Evolutionary conservation across 306 rosid genomes (phyloP), one percentile per base, ranked within the genome.

Genomic region (Rosa lucieae): DNA sequence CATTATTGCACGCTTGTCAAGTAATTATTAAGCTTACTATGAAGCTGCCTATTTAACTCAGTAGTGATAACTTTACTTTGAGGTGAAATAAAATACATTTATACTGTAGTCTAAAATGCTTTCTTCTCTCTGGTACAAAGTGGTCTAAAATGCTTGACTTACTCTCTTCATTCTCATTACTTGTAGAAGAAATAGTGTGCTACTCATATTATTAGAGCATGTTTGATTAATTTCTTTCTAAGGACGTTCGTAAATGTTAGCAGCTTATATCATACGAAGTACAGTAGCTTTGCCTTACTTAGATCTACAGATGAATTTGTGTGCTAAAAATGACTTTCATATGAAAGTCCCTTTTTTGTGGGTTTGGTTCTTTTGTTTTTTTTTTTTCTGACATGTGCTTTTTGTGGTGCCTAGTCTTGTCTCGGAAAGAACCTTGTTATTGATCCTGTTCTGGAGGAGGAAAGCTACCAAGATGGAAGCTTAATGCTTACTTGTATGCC

Each of bases 391-490:
- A 63, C 81, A 70, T 37, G 39, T 10, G 63, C 21, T 51, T 70
- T 61, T 37, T 65, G 52, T 80, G 69, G 58, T 68, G 48, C 55
- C 83, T 53, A 96, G 99, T 91, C 97, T 74, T 91, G 89, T 67
- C 86, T 96, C 2, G 88, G 94, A 46, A 95, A 88, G 86, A 92
- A 88, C 85, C 96, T 95, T 11, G 85, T 92, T 61, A 89, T 95
- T 76, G 99, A 95, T 85, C 96, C 99, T 63, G 68, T 83, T 78
- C 79, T 74, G 79, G 99, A 96, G 86, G 99, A 96, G 86, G 99
- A 96, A 92, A 90, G 89, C 87, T 56, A 72, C 86, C 94, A 96
- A 89, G 99, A 96, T 72, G 99, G 99, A 89, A 89, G 92, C 82
- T 59, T 96, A 74, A 87, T 86, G 91, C 89, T 96, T 62, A 80